Evolutionary conservation across 805 yeast species (phyloP).

Genomic region (Yarrowia sp.): DNA sequence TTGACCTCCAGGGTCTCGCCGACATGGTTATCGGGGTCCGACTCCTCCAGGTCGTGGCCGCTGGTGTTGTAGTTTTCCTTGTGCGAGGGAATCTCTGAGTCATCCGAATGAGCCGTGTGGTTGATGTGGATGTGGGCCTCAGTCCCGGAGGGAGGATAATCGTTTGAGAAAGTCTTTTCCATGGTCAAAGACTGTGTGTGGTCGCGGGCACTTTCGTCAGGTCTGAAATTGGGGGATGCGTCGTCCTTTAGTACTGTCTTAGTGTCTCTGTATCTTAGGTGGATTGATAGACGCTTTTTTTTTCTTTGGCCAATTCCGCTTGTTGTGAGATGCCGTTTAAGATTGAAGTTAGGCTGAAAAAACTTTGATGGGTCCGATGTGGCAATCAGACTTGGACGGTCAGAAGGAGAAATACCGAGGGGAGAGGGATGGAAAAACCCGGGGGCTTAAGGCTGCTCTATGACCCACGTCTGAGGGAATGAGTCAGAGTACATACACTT

Average conservation of each 20-base stretch:
- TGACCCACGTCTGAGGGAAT: conserved; percentile 21
- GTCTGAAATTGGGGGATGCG: neutral
- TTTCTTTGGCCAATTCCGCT: conserved; percentile 5
- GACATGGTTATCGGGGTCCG: conserved; percentile 36
- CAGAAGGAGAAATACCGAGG: neutral
- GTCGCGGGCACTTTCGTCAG: too few species aligned
- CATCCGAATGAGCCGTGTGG: conserved; percentile 16
- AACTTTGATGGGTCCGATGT: conserved; percentile 3
- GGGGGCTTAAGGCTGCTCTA: neutral
- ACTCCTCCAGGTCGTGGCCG: conserved; percentile 35
- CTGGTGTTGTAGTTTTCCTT: conserved; percentile 30
- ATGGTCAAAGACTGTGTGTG: neutral
- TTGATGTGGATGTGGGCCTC: conserved; percentile 22
- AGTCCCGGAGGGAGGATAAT: conserved; percentile 8
- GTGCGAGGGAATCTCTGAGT: conserved; percentile 12
- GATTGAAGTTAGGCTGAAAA: conserved; percentile 19
- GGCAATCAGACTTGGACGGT: neutral
- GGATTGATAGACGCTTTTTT: conserved; percentile 11
- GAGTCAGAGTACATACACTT: conserved; percentile 36
- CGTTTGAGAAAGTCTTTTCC: conserved; percentile 20
- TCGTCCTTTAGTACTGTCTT: conserved; percentile 14
- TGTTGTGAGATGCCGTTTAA: conserved; percentile 35
- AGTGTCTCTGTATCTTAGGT: neutral
- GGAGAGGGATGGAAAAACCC: neutral
- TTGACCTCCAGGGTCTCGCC: conserved; percentile 38